Evolutionary conservation across 2,329 filamentous ascomycete genomes (phyloP).

Genomic region (Pseudogymnoascus sp.): DNA sequence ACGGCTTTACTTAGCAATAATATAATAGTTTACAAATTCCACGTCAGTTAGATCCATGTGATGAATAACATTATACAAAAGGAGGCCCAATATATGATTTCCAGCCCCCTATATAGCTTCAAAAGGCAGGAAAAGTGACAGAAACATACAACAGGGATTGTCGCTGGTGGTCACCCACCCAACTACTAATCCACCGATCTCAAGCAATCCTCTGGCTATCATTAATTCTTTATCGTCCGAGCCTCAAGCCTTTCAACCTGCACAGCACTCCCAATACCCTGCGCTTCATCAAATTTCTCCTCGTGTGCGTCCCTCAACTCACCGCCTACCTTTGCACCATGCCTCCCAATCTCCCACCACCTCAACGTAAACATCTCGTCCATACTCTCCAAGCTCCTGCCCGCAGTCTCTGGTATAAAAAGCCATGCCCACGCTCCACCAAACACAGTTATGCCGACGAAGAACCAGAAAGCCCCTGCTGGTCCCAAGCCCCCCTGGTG

Average conservation of each 20-base stretch:
- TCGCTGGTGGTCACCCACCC: no score
- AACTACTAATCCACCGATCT: no score
- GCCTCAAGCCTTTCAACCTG: slow-evolving; percentile 11
- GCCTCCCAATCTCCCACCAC: slow-evolving; percentile 64
- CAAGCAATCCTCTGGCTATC: not conserved
- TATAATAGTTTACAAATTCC: no score
- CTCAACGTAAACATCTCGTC: slow-evolving; percentile 63
- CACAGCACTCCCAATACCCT: slow-evolving; percentile 16
- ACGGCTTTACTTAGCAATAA: no score
- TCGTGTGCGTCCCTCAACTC: slow-evolving; percentile 34
- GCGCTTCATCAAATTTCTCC: slow-evolving; percentile 37
- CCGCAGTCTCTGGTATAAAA: slow-evolving; percentile 64
- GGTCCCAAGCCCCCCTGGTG: slow-evolving; percentile 42
- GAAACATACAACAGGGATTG: no score
- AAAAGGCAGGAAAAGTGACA: no score
- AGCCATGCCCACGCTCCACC: slow-evolving; percentile 66
- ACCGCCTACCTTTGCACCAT: slow-evolving; percentile 46
- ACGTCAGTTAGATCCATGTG: no score
- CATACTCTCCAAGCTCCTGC: slow-evolving; percentile 60
- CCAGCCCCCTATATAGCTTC: no score
- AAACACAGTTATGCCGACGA: slow-evolving; percentile 58
- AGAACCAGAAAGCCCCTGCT: slow-evolving; percentile 69
- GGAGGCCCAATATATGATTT: no score
- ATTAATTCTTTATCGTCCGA: not conserved
- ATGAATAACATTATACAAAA: no score